Percentiles rank a stretch among this genome's conserved stretches.
phyloP scores from a whole-genome alignment of 129 eudicot species.

The Chrysanthemum seticuspe region DNA sequence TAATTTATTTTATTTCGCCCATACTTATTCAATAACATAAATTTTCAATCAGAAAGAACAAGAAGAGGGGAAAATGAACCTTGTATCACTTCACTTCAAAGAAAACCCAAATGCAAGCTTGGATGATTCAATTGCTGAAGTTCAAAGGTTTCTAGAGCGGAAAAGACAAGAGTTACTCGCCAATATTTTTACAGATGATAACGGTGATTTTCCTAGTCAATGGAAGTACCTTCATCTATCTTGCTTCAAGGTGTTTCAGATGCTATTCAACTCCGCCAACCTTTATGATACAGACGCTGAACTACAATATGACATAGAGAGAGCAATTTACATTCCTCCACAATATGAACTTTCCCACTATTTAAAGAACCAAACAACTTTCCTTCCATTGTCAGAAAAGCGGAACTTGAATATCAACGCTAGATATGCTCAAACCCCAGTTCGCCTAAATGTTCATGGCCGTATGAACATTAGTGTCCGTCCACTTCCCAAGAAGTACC shows the following conservation, averaged over 20 bases:
- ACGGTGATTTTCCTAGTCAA: constrained; percentile 28
- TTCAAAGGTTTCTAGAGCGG: constrained; percentile 29
- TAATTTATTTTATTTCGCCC: not conserved
- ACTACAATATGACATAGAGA: constrained; percentile 50
- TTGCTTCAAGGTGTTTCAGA: constrained; percentile 58
- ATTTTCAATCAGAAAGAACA: constrained; percentile 49
- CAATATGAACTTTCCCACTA: constrained; percentile 3
- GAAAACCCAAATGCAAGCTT: constrained; percentile 44
- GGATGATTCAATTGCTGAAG: constrained; percentile 42
- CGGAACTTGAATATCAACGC: not conserved
- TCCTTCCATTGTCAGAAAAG: constrained; percentile 12
- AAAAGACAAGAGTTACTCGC: constrained; percentile 43
- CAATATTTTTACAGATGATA: constrained; percentile 32
- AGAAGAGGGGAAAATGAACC: constrained; percentile 53
- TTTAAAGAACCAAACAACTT: not conserved
- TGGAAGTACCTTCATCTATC: constrained; percentile 48
- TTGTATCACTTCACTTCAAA: constrained; percentile 45
- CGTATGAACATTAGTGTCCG: not conserved
- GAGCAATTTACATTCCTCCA: constrained; percentile 51
- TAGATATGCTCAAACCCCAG: not conserved
- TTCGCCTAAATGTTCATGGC: not conserved
- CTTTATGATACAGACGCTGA: constrained; percentile 38
- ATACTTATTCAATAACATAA: not conserved
- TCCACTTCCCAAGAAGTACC: not conserved
- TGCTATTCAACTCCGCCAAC: constrained; percentile 61